Percentiles rank a stretch among this genome's conserved stretches.
Conservation (phyloP, 108 stramenopile species). For the Nitzschia putrida region DNA sequence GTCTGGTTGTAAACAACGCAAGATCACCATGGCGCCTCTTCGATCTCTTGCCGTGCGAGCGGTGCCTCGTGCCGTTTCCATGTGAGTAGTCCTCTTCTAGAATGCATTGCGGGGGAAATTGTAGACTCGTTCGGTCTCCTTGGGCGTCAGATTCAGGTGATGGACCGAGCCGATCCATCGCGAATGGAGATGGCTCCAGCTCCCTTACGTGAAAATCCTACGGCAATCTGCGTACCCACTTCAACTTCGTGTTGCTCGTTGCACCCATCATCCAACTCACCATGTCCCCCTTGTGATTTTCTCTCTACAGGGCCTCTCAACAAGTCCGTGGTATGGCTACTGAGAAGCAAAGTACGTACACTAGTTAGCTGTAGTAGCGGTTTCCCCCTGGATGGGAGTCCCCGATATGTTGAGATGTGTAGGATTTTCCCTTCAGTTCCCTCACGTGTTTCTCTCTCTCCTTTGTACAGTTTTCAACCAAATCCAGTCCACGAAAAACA, state of each 20-base stretch:
- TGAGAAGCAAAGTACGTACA: conserved; percentile 81
- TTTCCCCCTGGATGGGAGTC: neutral
- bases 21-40: conserved; percentile 47
- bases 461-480: conserved; percentile 80
- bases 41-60: conserved; percentile 32
- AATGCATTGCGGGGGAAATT: too few relatives aligned
- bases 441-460: conserved; percentile 11
- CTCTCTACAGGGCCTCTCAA: conserved; percentile 31
- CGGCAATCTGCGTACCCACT: neutral
- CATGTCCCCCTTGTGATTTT: neutral
- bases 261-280: too few relatives aligned
- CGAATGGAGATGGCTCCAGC: neutral
- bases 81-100: conserved; percentile 23
- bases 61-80: conserved; percentile 27
- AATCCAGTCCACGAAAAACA: conserved; percentile 98
- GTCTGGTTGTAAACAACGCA: neutral
- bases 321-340: conserved; percentile 83
- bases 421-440: conserved; percentile 3
- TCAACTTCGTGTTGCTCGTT: too few relatives aligned
- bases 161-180: neutral
- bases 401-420: neutral
- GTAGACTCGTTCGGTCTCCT: too few relatives aligned
- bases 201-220: conserved; percentile 5
- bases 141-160: too few relatives aligned
- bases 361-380: neutral